phyloP scores from a whole-genome alignment of 768 basidiomycete species.

The Leccinum aurantiacum region DNA sequence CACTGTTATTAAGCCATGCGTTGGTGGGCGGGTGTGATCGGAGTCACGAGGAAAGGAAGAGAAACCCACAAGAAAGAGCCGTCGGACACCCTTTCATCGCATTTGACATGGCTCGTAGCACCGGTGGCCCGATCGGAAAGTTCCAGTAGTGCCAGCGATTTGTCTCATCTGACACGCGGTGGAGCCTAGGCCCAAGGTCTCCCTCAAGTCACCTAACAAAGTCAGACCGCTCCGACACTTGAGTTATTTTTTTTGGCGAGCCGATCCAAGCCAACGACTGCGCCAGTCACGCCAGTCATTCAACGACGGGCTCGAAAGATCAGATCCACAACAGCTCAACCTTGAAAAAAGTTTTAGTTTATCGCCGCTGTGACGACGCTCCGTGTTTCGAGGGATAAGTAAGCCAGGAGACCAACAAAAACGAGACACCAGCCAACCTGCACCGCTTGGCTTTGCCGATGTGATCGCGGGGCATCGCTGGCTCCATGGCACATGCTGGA shows the following conservation, averaged over 20 bases:
- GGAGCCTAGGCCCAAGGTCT: background rate
- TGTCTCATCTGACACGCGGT: background rate
- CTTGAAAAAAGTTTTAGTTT: background rate
- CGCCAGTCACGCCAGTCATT: too few species aligned
- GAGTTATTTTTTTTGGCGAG: background rate
- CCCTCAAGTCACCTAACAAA: background rate
- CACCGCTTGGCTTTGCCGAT: background rate
- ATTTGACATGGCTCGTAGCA: background rate
- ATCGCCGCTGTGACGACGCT: background rate
- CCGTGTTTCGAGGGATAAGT: background rate
- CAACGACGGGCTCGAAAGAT: background rate
- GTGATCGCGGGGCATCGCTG: background rate
- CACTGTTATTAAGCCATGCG: background rate
- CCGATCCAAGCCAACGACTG: background rate
- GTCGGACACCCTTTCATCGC: background rate
- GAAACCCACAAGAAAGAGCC: background rate
- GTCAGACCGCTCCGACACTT: background rate
- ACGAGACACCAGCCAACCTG: background rate
- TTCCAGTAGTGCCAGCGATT: background rate
- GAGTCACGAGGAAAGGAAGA: background rate
- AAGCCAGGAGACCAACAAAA: background rate
- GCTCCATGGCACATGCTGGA: background rate
- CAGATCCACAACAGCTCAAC: background rate
- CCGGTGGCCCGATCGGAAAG: background rate
- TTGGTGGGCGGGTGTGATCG: background rate